These are phyloP conservation scores for Ogataea glucozyma DNA, from an alignment of 805 yeast species.

Conservation along the genomic window DNA sequence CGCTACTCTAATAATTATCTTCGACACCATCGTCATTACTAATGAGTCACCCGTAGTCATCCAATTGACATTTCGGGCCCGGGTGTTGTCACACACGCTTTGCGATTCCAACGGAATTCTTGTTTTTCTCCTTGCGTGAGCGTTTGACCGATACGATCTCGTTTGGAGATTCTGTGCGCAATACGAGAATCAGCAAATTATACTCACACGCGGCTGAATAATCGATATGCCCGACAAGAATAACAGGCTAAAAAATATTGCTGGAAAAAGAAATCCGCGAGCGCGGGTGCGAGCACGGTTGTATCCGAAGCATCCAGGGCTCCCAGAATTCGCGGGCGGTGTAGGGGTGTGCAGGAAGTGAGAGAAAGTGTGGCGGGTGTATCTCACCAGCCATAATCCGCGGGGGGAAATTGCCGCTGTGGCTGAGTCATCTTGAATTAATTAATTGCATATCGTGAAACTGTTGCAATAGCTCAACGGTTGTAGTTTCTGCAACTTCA, in stretches of 20 bases:
- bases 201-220: not conserved
- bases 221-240: not conserved
- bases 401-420: too few species aligned
- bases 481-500: not conserved
- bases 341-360: too few species aligned
- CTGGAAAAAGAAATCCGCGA: too few species aligned
- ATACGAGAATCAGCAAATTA: not conserved
- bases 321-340: too few species aligned
- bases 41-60: too few species aligned
- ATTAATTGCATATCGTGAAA: conserved; percentile 2
- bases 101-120: not conserved
- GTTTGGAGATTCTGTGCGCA: not conserved
- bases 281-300: too few species aligned
- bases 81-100: not conserved
- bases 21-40: too few species aligned
- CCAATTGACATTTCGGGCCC: too few species aligned
- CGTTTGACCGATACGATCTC: conserved; percentile 2
- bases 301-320: too few species aligned
- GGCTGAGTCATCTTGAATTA: not conserved
- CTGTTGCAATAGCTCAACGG: not conserved
- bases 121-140: not conserved
- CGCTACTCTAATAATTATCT: too few species aligned
- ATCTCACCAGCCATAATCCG: too few species aligned
- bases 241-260: not conserved
- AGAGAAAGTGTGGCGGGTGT: too few species aligned